Evolutionary conservation across 228 moss, liverwort and hornwort species (phyloP).

Genomic region (Sphagnum magellanicum): DNA sequence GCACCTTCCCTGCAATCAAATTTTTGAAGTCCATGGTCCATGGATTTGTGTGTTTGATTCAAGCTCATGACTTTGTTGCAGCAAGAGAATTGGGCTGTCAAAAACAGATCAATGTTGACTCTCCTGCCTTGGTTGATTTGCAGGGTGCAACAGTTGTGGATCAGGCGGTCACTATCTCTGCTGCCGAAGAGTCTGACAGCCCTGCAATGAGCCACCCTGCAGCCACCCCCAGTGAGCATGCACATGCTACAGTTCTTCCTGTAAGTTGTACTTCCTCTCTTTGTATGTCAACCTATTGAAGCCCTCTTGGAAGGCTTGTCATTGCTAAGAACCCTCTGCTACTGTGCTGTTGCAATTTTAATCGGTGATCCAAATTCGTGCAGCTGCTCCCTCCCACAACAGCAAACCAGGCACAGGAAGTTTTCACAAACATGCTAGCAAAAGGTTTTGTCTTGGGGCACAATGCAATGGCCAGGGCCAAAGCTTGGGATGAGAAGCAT

Average conservation of each 20-base stretch:
- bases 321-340: too few species aligned
- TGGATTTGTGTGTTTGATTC: background rate
- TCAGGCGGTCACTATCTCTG: conserved; percentile 71
- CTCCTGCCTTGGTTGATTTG: conserved; percentile 3
- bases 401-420: conserved; percentile 32
- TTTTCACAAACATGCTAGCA: conserved; percentile 60
- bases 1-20: too few species aligned
- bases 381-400: too few species aligned
- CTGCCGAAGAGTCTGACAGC: conserved; percentile 44
- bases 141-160: conserved; percentile 98
- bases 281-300: too few species aligned
- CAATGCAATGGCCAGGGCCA: conserved; percentile 76
- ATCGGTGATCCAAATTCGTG: too few species aligned
- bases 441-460: conserved; percentile 61
- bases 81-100: background rate
- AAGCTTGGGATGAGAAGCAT: conserved; percentile 89
- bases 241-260: too few species aligned
- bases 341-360: too few species aligned
- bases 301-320: too few species aligned
- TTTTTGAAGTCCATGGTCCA: too few species aligned
- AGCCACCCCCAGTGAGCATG: too few species aligned
- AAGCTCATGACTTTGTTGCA: background rate
- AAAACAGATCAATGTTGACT: background rate
- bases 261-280: too few species aligned
- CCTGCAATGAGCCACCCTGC: too few species aligned